Evolutionary conservation across 2,329 filamentous ascomycete species (phyloP), one percentile per base, ranked within the genome.

Genomic region (Sporothrix pseudoabietina): DNA sequence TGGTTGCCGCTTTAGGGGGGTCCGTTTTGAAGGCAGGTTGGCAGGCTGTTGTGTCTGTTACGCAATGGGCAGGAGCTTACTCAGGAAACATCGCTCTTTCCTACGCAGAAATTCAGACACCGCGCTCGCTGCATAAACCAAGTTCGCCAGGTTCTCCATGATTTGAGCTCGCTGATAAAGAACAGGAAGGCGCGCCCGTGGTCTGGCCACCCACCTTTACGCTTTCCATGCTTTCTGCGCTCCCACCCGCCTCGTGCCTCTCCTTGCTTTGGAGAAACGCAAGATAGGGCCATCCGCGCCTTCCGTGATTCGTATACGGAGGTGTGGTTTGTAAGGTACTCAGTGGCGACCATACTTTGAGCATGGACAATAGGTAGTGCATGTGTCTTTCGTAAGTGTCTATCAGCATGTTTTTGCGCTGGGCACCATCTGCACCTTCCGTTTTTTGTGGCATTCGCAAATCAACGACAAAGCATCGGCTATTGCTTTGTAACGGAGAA

Each of bases 51-150:
- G 32, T 52, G 47, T 30, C 54, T 47, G 49, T 14, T 55, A 57
- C 61, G 71, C 52, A 69, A 59, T 47, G 35, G 72, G 47, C 44
- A 66, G 72, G 57, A 73, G 72, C 69, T 71, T 71, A 73, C 69
- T 73, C 49, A 71, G 44, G 54, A 26, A 61, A 1, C 26, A 35
- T 73, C 72, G 72, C 68, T 73, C 72, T 73, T 73, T 71, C 68
- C 72, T 44, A 73, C 72, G 72, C 72, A 66, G 72, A 71, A 73
- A 59, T 65, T 47, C 66, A 63, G 39, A 32, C 16, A 32, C 39
- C 39, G 10, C 65, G 44, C 22, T 10, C 44, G 44, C 44, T 26
- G 65, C 26, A 69, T 35, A 69, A 69, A 32, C 14, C 63, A 19
- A 32, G 22, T 32, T 49, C 41, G 65, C 26, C 44, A 1, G 65